Evolutionary conservation across 352 stramenopile species (phyloP).

Genomic region (Elongisporangium undulatum): DNA sequence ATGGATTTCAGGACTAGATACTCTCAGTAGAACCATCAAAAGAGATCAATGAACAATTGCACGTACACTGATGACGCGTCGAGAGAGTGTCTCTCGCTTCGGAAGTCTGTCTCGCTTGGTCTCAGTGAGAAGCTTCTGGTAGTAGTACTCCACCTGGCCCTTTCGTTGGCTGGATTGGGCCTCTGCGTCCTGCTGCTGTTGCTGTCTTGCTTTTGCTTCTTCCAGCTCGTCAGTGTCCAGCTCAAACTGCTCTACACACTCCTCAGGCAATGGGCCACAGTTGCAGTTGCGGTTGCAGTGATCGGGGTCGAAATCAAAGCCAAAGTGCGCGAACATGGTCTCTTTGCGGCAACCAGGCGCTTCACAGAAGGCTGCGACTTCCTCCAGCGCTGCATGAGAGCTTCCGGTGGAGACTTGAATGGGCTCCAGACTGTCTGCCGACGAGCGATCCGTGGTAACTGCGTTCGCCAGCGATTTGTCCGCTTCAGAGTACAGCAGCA

Average conservation of each 20-base stretch:
- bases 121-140: slow-evolving; percentile 46
- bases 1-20: not conserved
- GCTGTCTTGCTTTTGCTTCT: not conserved
- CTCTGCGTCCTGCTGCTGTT: slow-evolving; percentile 2
- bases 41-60: not conserved
- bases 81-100: slow-evolving; percentile 55
- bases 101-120: slow-evolving; percentile 32
- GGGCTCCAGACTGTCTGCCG: slow-evolving; percentile 14
- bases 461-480: slow-evolving; percentile 50
- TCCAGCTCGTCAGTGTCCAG: not conserved
- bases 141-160: slow-evolving; percentile 50
- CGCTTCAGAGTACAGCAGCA: slow-evolving; percentile 52
- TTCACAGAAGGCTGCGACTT: slow-evolving; percentile 56
- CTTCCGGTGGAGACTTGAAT: slow-evolving; percentile 25
- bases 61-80: slow-evolving; percentile 38
- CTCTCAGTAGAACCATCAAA: not conserved
- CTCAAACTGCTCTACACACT: not conserved
- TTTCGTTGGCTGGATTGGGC: slow-evolving; percentile 11
- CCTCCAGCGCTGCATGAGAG: slow-evolving; percentile 36
- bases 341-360: slow-evolving; percentile 47
- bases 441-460: slow-evolving; percentile 35
- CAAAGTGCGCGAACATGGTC: slow-evolving; percentile 52
- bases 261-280: slow-evolving; percentile 29
- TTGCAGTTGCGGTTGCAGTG: slow-evolving; percentile 56
- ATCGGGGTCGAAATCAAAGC: slow-evolving; percentile 30